These are phyloP conservation scores for Neurospora sp. DNA, from an alignment of 495 filamentous ascomycete species.

Conservation along the genomic window DNA sequence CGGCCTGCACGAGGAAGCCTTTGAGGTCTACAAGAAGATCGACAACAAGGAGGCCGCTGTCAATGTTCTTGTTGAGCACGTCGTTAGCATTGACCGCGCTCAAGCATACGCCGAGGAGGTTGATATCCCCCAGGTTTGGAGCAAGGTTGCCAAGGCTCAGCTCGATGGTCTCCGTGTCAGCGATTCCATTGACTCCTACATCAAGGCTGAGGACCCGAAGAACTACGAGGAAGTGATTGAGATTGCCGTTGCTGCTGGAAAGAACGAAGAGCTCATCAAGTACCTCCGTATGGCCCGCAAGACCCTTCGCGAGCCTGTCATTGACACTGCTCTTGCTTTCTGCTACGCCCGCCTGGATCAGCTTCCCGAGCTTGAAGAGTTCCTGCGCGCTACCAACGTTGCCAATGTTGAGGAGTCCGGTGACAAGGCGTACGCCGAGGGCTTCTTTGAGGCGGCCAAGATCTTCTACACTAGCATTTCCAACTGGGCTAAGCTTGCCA, in stretches of 20 bases:
- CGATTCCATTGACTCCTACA: slow-evolving; percentile 94
- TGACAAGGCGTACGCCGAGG: slow-evolving; percentile 95
- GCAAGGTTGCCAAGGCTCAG: slow-evolving; percentile 96
- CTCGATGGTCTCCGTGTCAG: slow-evolving; percentile 88
- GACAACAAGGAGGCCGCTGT: slow-evolving; percentile 77
- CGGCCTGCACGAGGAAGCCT: slow-evolving; percentile 92
- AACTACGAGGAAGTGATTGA: slow-evolving; percentile 97
- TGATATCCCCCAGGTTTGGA: slow-evolving; percentile 97
- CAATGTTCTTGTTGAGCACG: slow-evolving; percentile 89
- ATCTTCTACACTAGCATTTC: slow-evolving; percentile 98
- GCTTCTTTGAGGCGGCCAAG: slow-evolving; percentile 92
- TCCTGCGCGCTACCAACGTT: slow-evolving; percentile 87
- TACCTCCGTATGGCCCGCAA: slow-evolving; percentile 95
- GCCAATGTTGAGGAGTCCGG: slow-evolving; percentile 91
- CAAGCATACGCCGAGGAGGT: slow-evolving; percentile 95
- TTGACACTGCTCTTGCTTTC: slow-evolving; percentile 91
- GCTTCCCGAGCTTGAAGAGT: slow-evolving; percentile 90
- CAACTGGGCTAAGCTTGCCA: slow-evolving; percentile 99
- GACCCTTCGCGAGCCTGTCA: slow-evolving; percentile 85
- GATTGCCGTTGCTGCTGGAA: slow-evolving; percentile 88
- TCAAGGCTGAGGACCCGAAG: slow-evolving; percentile 82
- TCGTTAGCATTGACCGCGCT: slow-evolving; percentile 96
- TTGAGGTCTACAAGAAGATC: slow-evolving; percentile 98
- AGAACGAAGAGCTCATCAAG: slow-evolving; percentile 96
- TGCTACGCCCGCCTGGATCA: slow-evolving; percentile 86